Evolutionary conservation across 2,329 filamentous ascomycete genomes (phyloP).

Genomic region (Tolypocladium tropicale): DNA sequence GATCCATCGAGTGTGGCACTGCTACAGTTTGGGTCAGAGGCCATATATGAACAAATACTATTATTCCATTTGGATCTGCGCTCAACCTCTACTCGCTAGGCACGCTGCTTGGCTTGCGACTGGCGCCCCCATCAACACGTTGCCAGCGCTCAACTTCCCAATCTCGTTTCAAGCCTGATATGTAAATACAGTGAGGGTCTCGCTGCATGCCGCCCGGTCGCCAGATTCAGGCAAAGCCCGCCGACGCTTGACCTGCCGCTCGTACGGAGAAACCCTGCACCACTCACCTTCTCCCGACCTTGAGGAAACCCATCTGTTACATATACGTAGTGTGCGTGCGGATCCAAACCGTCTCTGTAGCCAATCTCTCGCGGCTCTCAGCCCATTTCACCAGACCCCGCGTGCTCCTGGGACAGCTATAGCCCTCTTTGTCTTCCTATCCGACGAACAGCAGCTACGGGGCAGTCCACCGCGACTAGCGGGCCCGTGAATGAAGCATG

Average conservation of each 20-base stretch:
- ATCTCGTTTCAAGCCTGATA: background rate
- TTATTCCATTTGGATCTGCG: background rate
- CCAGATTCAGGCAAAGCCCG: background rate
- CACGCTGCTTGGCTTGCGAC: background rate
- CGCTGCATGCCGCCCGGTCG: background rate
- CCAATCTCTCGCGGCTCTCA: background rate
- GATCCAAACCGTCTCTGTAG: background rate
- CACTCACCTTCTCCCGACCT: background rate
- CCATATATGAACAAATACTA: background rate
- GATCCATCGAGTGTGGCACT: too few relatives aligned
- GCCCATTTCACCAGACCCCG: background rate
- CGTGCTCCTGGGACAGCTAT: background rate
- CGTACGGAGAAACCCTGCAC: background rate
- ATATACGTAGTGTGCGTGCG: background rate
- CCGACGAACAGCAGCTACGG: too few relatives aligned
- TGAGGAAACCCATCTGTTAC: background rate
- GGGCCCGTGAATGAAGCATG: background rate
- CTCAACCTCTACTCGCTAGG: background rate
- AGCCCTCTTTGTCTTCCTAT: background rate
- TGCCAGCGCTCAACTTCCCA: background rate
- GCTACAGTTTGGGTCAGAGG: background rate
- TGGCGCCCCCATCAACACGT: background rate
- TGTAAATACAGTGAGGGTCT: background rate
- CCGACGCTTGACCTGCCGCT: background rate
- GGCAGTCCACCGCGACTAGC: background rate